These are phyloP conservation scores for Suillus luteus DNA, from an alignment of 768 basidiomycete genomes.

Conservation along the genomic window DNA sequence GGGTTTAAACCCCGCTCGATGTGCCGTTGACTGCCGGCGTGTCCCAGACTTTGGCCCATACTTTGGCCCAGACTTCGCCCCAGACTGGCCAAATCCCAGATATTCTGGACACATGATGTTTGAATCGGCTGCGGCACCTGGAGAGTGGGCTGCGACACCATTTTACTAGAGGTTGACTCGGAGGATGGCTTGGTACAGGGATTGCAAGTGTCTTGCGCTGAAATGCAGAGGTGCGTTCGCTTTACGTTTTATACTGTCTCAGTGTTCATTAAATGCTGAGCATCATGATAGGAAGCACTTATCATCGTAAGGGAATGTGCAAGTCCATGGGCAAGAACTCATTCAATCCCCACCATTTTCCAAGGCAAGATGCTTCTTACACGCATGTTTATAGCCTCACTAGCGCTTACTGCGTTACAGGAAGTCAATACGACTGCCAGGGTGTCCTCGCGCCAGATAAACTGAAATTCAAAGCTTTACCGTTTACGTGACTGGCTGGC, in stretches of 20 bases:
- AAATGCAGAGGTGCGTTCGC: neutral
- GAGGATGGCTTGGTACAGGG: neutral
- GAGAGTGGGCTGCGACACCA: neutral
- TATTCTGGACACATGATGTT: no score
- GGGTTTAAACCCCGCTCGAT: no score
- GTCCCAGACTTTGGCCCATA: no score
- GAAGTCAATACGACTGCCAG: no score
- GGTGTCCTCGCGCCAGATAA: no score
- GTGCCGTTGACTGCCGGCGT: no score
- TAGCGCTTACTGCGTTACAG: neutral
- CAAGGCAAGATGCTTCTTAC: neutral
- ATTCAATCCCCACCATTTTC: neutral
- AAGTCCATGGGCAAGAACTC: neutral
- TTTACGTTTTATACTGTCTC: neutral
- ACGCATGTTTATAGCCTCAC: neutral
- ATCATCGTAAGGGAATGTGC: neutral
- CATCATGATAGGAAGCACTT: neutral
- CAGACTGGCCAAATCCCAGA: no score
- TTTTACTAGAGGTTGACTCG: neutral
- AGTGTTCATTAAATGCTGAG: neutral
- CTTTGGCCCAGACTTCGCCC: no score
- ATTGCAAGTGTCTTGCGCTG: neutral
- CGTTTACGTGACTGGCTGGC: no score
- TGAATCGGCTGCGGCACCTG: no score
- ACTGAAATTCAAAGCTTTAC: no score